A percentile compares a stretch with the other conserved stretches of the same genome.
Evolutionary conservation across 1,139 yeast genomes (phyloP).

Genomic region (Entelexis sorbosivorans): DNA sequence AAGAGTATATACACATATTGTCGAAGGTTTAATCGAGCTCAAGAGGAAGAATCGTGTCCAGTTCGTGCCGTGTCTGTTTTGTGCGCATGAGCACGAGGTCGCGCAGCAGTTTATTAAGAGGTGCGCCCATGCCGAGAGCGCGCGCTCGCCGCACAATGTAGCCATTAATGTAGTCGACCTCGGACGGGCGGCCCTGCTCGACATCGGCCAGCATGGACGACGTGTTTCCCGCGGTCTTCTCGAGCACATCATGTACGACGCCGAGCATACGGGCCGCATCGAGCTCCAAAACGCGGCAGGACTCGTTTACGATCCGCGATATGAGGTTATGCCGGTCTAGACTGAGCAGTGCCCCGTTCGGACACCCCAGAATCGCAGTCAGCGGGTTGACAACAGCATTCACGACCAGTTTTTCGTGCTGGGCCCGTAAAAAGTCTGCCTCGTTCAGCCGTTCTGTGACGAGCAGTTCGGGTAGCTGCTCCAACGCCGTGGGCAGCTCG

Average conservation of each 20-base stretch:
- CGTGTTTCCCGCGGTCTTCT: slow-evolving; percentile 46
- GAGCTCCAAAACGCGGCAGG: slow-evolving; percentile 27
- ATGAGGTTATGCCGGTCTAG: slow-evolving; percentile 18
- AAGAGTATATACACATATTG: slow-evolving; percentile 4
- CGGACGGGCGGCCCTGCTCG: slow-evolving; percentile 49
- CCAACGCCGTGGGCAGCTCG: neutral
- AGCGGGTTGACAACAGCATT: slow-evolving; percentile 69
- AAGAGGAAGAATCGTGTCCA: slow-evolving; percentile 11
- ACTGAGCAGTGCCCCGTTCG: slow-evolving; percentile 55
- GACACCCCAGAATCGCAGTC: slow-evolving; percentile 55
- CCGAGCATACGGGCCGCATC: slow-evolving; percentile 37
- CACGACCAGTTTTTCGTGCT: slow-evolving; percentile 62
- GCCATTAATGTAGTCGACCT: slow-evolving; percentile 72
- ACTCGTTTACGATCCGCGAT: slow-evolving; percentile 26
- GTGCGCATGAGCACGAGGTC: slow-evolving; percentile 34
- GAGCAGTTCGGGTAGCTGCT: slow-evolving; percentile 2
- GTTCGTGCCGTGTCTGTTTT: slow-evolving; percentile 16
- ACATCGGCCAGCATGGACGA: slow-evolving; percentile 87
- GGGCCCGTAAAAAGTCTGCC: slow-evolving; percentile 46
- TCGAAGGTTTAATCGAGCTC: neutral
- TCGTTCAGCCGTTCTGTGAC: slow-evolving; percentile 9
- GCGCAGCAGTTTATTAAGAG: slow-evolving; percentile 41
- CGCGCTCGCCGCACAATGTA: slow-evolving; percentile 47
- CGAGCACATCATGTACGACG: slow-evolving; percentile 40
- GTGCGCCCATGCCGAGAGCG: slow-evolving; percentile 35